Evolutionary conservation across 1,284 basidiomycete species (phyloP).

Genomic region (Ceratobasidium sp.): DNA sequence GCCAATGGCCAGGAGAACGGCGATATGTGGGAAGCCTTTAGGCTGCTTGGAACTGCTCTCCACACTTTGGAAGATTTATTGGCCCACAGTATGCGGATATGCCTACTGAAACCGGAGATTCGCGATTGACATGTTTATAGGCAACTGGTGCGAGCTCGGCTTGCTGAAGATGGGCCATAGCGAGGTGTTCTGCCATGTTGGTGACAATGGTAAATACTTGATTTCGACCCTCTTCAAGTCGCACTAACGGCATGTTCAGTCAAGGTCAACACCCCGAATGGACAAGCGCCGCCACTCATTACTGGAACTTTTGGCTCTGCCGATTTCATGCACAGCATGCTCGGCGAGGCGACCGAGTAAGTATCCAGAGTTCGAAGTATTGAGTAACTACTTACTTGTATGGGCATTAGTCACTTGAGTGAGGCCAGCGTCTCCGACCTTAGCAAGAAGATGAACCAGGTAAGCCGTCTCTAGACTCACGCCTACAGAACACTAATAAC

Average conservation of each 20-base stretch:
- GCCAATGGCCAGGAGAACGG: slow-evolving; percentile 61
- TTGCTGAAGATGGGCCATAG: slow-evolving; percentile 74
- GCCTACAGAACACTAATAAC: not conserved
- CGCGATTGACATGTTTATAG: not conserved
- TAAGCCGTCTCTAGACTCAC: slow-evolving; percentile 42
- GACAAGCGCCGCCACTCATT: slow-evolving; percentile 75
- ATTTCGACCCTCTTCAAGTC: not conserved
- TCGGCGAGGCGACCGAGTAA: slow-evolving; percentile 66
- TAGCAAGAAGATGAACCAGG: slow-evolving; percentile 67
- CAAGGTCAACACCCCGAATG: slow-evolving; percentile 71
- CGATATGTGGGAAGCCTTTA: slow-evolving; percentile 72
- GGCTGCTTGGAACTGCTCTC: slow-evolving; percentile 71
- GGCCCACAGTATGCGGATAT: slow-evolving; percentile 63
- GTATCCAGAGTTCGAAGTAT: slow-evolving; percentile 41
- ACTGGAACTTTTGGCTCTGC: slow-evolving; percentile 83
- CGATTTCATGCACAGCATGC: slow-evolving; percentile 76
- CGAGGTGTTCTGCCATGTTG: slow-evolving; percentile 85
- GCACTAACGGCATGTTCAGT: slow-evolving; percentile 49
- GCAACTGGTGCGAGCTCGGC: slow-evolving; percentile 76
- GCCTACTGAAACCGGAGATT: not conserved
- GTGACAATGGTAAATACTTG: slow-evolving; percentile 61
- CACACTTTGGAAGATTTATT: slow-evolving; percentile 79
- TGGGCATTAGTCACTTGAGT: slow-evolving; percentile 60
- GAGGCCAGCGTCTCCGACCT: slow-evolving; percentile 83
- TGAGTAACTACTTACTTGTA: not conserved